Conservation (phyloP, 2,329 filamentous ascomycete genomes). For the Aspergillus glaucus region DNA sequence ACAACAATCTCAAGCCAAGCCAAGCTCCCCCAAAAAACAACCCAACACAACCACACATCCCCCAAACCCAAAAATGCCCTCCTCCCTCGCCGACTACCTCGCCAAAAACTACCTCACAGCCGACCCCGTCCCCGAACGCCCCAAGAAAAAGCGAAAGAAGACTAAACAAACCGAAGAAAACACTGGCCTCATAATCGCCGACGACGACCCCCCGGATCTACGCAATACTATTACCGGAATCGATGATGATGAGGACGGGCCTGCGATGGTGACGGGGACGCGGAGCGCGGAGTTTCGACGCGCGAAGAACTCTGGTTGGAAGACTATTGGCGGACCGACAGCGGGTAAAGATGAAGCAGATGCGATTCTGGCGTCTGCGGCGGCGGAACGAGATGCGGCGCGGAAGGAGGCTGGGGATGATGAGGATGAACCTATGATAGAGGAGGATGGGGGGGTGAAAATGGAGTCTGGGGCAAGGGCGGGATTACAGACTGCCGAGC, state of each 20-base stretch:
- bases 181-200: slow-evolving; percentile 34
- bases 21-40: not conserved
- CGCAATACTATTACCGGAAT: slow-evolving; percentile 21
- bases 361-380: slow-evolving; percentile 67
- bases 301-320: slow-evolving; percentile 76
- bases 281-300: slow-evolving; percentile 56
- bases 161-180: slow-evolving; percentile 40
- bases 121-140: slow-evolving; percentile 43
- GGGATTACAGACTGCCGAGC: slow-evolving; percentile 75
- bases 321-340: slow-evolving; percentile 53
- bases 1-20: not conserved
- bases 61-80: slow-evolving; percentile 40
- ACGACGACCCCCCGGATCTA: slow-evolving; percentile 35
- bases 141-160: slow-evolving; percentile 54
- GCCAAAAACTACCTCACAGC: slow-evolving; percentile 83
- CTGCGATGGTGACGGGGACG: slow-evolving; percentile 19
- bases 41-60: not conserved
- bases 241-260: slow-evolving; percentile 36
- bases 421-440: slow-evolving; percentile 41
- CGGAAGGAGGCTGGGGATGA: slow-evolving; percentile 41
- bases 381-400: slow-evolving; percentile 56
- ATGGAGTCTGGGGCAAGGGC: slow-evolving; percentile 88
- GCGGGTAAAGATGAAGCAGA: slow-evolving; percentile 63
- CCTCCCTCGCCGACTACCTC: slow-evolving; percentile 68
- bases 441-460: slow-evolving; percentile 40